Base-by-base conservation (phyloP, 352 stramenopile species). In the Phytophthora hybrid region DNA sequence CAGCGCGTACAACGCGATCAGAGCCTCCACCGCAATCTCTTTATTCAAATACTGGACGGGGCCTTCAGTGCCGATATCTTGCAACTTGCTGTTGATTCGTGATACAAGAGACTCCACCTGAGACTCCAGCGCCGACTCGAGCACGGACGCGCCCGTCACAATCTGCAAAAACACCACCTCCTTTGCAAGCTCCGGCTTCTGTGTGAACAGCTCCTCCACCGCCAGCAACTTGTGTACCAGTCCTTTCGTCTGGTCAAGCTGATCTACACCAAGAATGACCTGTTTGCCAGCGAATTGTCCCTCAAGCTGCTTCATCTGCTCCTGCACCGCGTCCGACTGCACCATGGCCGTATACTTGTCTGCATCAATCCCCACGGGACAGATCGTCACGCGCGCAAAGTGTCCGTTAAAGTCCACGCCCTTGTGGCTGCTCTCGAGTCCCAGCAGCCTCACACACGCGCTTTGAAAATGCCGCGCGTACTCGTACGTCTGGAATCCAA, bases 121-220 rank as follows among this genome's bases (percentile, higher is more conserved):
- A 18, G 90, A 84, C 49, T 88, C 90, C 0, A 98, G 71, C 0
- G 92, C 93, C 11, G 83, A 89, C 51, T 90, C 80, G 26, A 81
- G 82, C 5, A 83, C 75, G 3, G 74, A 67, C 6, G 83, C 73
- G 34, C 84, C 84, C 7, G 85, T 93, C 5, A 93, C 88, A 59
- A 99, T 98, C 76, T 99, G 96, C 37, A 99, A 79, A 52, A 99
- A 90, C 5, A 98, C 95, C 29, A 99, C 93, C 68, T 99, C 97
- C 26, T 96, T 94, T 6, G 93, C 88, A 66, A 97, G 96, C 58
- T 98, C 89, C 0, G 93, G 93, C 51, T 95, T 88, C 31, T 85
- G 67, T 21, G 84, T 95, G 21, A 98, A 94, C 26, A 98, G 78
- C 39, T 97, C 86, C 59, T 98, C 93, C 5, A 98, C 82, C 1